These are phyloP conservation scores for Yamadazyma kitorensis DNA, from an alignment of 805 yeast genomes.

Conservation along the genomic window DNA sequence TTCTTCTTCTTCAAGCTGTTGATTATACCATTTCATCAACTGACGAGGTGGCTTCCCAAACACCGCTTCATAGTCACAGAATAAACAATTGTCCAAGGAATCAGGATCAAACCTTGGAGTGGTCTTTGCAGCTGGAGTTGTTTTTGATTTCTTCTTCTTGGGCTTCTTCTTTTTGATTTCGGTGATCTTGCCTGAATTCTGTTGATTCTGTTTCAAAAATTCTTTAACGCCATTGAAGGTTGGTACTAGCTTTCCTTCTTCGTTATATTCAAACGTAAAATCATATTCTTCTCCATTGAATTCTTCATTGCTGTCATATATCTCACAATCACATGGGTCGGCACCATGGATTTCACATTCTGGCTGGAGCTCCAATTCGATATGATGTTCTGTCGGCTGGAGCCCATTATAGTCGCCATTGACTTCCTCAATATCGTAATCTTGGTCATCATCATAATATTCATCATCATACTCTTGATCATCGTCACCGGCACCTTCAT, in stretches of 20 bases:
- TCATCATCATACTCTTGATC: conserved; percentile 16
- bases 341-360: conserved; percentile 29
- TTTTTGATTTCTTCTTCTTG: conserved; percentile 17
- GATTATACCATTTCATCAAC: conserved; percentile 50
- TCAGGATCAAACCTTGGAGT: conserved; percentile 10
- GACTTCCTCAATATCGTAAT: conserved; percentile 38
- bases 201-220: conserved; percentile 9
- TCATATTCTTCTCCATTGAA: conserved; percentile 42
- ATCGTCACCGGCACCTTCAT: conserved; percentile 20
- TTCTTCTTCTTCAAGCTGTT: conserved; percentile 26
- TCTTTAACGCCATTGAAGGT: conserved; percentile 23
- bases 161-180: conserved; percentile 15
- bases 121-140: conserved; percentile 4
- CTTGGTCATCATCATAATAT: conserved; percentile 21
- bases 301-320: conserved; percentile 16
- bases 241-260: conserved; percentile 39
- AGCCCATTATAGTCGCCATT: conserved; percentile 27
- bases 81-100: conserved; percentile 30
- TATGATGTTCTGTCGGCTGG: conserved; percentile 40
- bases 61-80: conserved; percentile 52
- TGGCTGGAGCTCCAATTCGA: conserved; percentile 40
- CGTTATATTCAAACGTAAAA: conserved; percentile 44
- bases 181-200: conserved; percentile 13
- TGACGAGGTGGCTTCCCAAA: conserved; percentile 50
- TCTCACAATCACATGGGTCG: conserved; percentile 23